phyloP scores from a whole-genome alignment of 768 basidiomycete genomes.

The Termitomyces sp. region DNA sequence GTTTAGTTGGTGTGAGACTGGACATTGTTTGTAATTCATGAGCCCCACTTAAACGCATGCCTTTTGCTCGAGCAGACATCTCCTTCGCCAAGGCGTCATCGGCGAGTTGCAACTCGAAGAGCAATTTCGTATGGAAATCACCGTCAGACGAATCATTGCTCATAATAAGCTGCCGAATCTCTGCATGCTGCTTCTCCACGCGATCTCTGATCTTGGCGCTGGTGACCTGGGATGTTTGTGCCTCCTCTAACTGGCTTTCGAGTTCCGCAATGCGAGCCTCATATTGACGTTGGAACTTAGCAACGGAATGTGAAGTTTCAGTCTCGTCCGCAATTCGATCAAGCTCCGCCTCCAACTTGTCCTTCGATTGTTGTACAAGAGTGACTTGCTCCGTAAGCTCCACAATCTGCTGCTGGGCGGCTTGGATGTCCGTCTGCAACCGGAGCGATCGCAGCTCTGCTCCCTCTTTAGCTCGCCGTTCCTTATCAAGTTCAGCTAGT shows the following conservation, averaged over 20 bases:
- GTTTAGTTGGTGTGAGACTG: conserved; percentile 46
- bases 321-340: conserved; percentile 59
- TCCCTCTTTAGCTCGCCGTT: conserved; percentile 57
- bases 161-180: conserved; percentile 62
- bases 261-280: conserved; percentile 56
- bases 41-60: conserved; percentile 25
- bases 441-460: conserved; percentile 59
- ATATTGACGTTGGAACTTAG: conserved; percentile 59
- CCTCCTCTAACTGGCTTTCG: conserved; percentile 55
- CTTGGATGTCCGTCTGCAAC: conserved; percentile 56
- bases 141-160: conserved; percentile 51
- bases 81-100: conserved; percentile 56
- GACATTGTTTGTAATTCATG: conserved; percentile 32
- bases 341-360: conserved; percentile 61
- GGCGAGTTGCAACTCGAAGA: conserved; percentile 56
- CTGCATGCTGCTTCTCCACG: conserved; percentile 65
- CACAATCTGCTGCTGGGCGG: conserved; percentile 46
- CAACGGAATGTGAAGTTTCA: conserved; percentile 46
- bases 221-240: conserved; percentile 42
- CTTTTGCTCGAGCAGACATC: conserved; percentile 32
- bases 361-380: conserved; percentile 54
- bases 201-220: conserved; percentile 53
- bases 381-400: conserved; percentile 50
- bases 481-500: conserved; percentile 56
- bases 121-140: conserved; percentile 53